A percentile compares a stretch with the other conserved stretches of the same genome.
These are phyloP conservation scores for Urtica urens DNA, from an alignment of 306 rosid species.

Conservation along the genomic window DNA sequence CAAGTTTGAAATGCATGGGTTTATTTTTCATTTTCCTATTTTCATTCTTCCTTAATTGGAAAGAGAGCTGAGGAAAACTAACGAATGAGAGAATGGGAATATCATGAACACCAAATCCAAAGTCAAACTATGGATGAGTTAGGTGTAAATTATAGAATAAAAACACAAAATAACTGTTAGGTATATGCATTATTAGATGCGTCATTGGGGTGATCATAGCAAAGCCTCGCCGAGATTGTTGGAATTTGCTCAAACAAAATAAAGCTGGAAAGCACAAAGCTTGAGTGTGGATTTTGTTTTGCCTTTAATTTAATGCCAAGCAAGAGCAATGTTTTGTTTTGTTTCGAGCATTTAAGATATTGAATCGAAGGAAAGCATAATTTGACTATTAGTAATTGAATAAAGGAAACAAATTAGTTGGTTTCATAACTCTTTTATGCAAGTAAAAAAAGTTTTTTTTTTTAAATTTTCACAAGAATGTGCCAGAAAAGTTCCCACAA, in stretches of 20 bases:
- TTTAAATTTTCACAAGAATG: too few relatives aligned
- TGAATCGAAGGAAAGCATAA: background rate
- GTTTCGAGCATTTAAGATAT: background rate
- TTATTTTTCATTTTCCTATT: background rate
- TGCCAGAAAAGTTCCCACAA: too few relatives aligned
- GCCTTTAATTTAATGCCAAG: background rate
- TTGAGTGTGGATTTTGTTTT: too few relatives aligned
- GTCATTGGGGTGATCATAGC: background rate
- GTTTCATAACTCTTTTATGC: background rate
- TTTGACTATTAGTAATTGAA: too few relatives aligned
- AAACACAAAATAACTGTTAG: background rate
- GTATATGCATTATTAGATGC: too few relatives aligned
- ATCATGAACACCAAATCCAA: background rate
- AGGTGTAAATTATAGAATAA: background rate
- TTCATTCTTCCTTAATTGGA: background rate
- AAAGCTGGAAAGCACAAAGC: background rate
- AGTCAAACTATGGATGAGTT: conserved; percentile 9
- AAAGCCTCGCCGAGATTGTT: conserved; percentile 19
- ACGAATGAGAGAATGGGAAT: conserved; percentile 9
- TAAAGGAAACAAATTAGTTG: too few relatives aligned
- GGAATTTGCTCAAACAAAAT: conserved; percentile 4
- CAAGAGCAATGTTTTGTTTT: background rate
- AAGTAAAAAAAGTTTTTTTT: too few relatives aligned
- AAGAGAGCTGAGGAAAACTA: background rate
- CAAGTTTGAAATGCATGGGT: conserved; percentile 1